Percentiles rank a stretch among this genome's conserved stretches.
These are phyloP conservation scores for Pythium apleroticum DNA, from an alignment of 352 stramenopile genomes.

Conservation along the genomic window DNA sequence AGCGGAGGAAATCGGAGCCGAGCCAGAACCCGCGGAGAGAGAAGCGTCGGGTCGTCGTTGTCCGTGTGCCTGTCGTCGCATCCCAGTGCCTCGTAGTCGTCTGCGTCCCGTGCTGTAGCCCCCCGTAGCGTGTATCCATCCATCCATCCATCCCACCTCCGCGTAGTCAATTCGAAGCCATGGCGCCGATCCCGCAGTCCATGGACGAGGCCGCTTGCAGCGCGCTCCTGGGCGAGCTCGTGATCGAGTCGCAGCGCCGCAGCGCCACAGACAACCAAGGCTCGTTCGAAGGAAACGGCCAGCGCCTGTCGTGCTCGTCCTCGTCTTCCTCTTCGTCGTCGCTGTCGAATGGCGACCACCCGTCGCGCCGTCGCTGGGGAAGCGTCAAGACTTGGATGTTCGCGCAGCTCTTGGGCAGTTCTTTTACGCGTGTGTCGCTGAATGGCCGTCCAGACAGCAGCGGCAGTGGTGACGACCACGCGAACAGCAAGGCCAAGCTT, in stretches of 20 bases:
- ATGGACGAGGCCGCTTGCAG: constrained; percentile 1
- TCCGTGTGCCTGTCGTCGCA: constrained; percentile 8
- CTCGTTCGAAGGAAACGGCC: not conserved
- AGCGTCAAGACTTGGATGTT: constrained; percentile 82
- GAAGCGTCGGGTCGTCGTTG: not conserved
- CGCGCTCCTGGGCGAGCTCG: not conserved
- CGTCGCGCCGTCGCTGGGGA: constrained; percentile 42
- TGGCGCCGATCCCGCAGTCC: constrained; percentile 22
- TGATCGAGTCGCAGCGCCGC: not conserved
- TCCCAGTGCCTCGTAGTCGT: not conserved
- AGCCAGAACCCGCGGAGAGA: constrained; percentile 21
- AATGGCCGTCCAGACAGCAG: constrained; percentile 7
- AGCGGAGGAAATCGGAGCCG: constrained; percentile 14
- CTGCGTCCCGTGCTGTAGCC: constrained; percentile 6
- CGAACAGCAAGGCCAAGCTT: constrained; percentile 20
- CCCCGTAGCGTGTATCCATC: not conserved
- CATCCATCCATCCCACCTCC: not conserved
- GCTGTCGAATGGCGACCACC: not conserved
- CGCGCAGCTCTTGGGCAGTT: constrained; percentile 58
- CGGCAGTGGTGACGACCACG: not conserved
- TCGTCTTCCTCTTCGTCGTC: constrained; percentile 8
- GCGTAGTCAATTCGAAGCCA: not conserved
- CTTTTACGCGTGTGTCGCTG: constrained; percentile 64
- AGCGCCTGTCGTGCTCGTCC: constrained; percentile 14
- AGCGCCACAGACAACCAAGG: constrained; percentile 4